Base-by-base conservation (phyloP, 768 basidiomycete genomes). In the Obba rivulosa region DNA sequence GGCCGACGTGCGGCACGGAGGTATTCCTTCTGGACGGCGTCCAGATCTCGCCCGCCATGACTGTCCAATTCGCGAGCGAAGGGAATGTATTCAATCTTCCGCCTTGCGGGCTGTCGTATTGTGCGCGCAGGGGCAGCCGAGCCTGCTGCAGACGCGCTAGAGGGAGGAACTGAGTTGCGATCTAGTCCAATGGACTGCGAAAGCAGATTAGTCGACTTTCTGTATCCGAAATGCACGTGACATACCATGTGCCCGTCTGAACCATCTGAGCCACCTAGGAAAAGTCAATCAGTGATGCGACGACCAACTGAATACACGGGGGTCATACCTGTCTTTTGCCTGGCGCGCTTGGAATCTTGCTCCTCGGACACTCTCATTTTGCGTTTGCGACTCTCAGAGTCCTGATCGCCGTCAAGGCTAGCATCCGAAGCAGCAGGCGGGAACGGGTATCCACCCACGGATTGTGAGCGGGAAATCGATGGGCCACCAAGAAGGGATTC, bases 71-170 rank as follows among this genome's bases (percentile, higher is more conserved):
- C 85, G 14, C 88, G 85, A 9, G 78, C 80, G 16, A 90, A 71
- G 0, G 93, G 93, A 24, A 87, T 73, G 63, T 94, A 96, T 69
- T 92, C 88, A 55, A 96, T 85, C 69, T 87, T 93, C 54, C 87
- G 82, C 28, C 80, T 74, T 45, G 78, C 58, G 3, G 62, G 62
- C 41, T 61, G 58, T 17, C 58, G 58, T n/a, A 59, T 56, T 7
- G 54, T 50, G 14, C 55, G 52, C 16, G 43, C 17, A 17, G 55
- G 45, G 9, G 45, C 48, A 36, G 46, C 45, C 8, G 51, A 8
- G 16, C 40, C 41, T 1, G 49, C 51, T 20, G 41, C 42, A 9
- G 47, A 38, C 18, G 47, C 34, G 2, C 51, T 57, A 18, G 54
- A 42, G 7, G 62, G 58, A 14, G 57, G 59, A 10, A 47, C 52